These are phyloP conservation scores for Trypanosoma mega DNA, from an alignment of 208 protist genomes.

Conservation along the genomic window DNA sequence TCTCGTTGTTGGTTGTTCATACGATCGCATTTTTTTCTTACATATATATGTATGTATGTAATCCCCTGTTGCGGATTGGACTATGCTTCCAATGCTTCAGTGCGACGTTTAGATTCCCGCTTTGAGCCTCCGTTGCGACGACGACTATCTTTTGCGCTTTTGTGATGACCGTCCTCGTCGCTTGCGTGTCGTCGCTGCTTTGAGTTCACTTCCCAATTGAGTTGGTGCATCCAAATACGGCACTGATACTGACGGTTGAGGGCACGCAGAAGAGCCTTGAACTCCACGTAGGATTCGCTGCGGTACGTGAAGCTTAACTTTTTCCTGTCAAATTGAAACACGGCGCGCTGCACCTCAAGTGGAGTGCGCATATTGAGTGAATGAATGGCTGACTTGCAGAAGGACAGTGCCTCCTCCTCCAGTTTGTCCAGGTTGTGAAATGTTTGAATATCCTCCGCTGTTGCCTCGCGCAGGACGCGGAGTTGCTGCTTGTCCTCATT, in stretches of 20 bases:
- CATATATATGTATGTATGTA: no score
- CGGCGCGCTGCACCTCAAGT: conserved; percentile 66
- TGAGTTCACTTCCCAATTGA: conserved; percentile 64
- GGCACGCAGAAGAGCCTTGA: conserved; percentile 68
- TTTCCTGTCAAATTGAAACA: conserved; percentile 89
- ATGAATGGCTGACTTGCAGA: conserved; percentile 47
- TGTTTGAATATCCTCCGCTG: conserved; percentile 37
- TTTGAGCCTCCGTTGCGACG: conserved; percentile 13
- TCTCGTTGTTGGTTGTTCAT: no score
- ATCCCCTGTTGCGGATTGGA: no score
- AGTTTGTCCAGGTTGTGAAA: conserved; percentile 42
- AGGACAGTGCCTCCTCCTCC: conserved; percentile 57
- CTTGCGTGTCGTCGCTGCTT: conserved; percentile 5
- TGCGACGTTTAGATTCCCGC: conserved; percentile 16
- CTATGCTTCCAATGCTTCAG: conserved; percentile 4
- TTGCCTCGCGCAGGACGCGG: conserved; percentile 60
- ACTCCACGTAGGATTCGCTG: conserved; percentile 75
- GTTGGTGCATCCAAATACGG: conserved; percentile 90
- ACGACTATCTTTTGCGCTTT: not conserved
- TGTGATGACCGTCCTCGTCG: conserved; percentile 1
- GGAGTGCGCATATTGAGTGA: conserved; percentile 50
- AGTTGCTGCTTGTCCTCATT: conserved; percentile 7
- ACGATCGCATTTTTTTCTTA: no score
- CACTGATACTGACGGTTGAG: conserved; percentile 81
- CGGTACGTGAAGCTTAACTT: conserved; percentile 89